phyloP scores from a whole-genome alignment of 257 asterid species.

The Solanum medicagineum region DNA sequence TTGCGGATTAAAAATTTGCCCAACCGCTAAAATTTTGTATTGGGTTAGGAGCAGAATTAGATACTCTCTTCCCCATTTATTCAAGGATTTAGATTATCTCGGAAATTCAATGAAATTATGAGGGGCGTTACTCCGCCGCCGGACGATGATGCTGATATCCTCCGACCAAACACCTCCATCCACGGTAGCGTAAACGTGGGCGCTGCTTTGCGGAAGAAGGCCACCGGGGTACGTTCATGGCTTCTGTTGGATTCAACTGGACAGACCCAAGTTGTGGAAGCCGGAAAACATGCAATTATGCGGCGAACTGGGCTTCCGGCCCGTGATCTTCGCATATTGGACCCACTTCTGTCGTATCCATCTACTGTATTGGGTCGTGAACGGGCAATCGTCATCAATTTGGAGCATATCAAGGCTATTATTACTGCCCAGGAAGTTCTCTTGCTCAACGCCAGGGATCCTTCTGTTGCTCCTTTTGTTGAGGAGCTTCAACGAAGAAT shows the following conservation, averaged over 20 bases:
- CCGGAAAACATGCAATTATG: conserved; percentile 91
- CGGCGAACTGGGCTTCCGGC: conserved; percentile 94
- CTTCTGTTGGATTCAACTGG: conserved; percentile 75
- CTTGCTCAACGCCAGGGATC: conserved; percentile 73
- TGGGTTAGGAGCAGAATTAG: neutral
- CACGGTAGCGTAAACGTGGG: conserved; percentile 11
- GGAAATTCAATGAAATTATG: neutral
- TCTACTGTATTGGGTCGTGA: conserved; percentile 90
- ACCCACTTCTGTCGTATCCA: conserved; percentile 78
- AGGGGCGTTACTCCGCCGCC: conserved; percentile 30
- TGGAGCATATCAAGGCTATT: conserved; percentile 93
- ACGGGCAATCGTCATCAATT: conserved; percentile 80
- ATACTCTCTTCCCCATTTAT: neutral
- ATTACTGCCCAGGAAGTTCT: conserved; percentile 89
- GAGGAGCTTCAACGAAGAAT: conserved; percentile 77
- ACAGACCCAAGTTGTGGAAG: conserved; percentile 71
- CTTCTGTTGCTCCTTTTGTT: conserved; percentile 77
- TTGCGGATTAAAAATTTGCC: neutral
- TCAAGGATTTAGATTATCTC: neutral
- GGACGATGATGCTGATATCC: conserved; percentile 22
- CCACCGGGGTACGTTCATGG: conserved; percentile 81
- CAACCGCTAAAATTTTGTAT: neutral
- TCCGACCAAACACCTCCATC: conserved; percentile 15
- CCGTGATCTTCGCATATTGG: conserved; percentile 88
- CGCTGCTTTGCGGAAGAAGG: conserved; percentile 57